Percentiles rank a stretch among this genome's conserved stretches.
These are phyloP conservation scores for Barbarea vulgaris DNA, from an alignment of 345 rosid genomes.

Conservation along the genomic window DNA sequence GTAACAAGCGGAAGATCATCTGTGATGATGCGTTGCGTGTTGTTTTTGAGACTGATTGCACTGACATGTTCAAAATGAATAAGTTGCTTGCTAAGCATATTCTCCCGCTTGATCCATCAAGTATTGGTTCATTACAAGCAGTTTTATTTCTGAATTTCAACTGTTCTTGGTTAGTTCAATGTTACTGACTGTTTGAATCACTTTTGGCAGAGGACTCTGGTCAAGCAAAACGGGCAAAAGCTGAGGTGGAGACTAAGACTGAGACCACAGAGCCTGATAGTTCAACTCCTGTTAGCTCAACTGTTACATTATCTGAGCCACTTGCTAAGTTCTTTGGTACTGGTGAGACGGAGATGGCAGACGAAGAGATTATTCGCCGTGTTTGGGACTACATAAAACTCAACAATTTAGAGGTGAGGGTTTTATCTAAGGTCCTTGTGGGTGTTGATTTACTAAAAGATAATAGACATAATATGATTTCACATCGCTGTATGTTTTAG, in stretches of 20 bases:
- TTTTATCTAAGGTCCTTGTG: not conserved
- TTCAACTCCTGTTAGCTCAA: constrained; percentile 43
- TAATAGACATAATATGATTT: not conserved
- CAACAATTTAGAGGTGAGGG: constrained; percentile 73
- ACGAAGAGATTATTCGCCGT: constrained; percentile 52
- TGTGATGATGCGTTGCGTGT: constrained; percentile 90
- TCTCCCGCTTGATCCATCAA: constrained; percentile 75
- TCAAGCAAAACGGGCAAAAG: constrained; percentile 74
- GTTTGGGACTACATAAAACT: constrained; percentile 85
- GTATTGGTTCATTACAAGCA: constrained; percentile 46
- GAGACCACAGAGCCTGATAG: constrained; percentile 50
- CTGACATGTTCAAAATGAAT: constrained; percentile 99
- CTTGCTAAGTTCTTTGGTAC: constrained; percentile 79
- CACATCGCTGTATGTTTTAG: not conserved
- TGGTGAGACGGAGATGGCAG: constrained; percentile 67
- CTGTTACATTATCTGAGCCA: constrained; percentile 67
- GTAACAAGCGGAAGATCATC: constrained; percentile 95
- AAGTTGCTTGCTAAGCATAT: constrained; percentile 94
- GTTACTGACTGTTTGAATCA: constrained; percentile 23
- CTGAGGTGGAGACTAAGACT: constrained; percentile 56
- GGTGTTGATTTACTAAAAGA: not conserved
- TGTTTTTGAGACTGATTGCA: constrained; percentile 94
- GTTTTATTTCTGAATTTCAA: not conserved
- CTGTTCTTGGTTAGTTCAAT: constrained; percentile 13
- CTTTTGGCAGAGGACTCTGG: constrained; percentile 66